Base-by-base conservation (phyloP, 352 stramenopile species). In the Stramenopiles sp. region DNA sequence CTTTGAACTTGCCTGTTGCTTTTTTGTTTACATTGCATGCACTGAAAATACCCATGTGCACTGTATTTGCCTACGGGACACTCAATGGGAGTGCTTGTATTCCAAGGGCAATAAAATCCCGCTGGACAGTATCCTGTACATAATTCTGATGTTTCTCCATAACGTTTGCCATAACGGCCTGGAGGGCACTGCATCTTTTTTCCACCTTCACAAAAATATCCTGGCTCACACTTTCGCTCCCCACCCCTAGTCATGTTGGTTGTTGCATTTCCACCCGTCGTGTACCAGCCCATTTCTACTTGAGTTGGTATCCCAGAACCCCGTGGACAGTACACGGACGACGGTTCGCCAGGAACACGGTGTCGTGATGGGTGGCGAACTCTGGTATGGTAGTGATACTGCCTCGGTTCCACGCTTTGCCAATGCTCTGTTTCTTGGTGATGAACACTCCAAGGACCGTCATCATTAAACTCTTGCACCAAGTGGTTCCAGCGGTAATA, bases 221-320 rank as follows among this genome's bases (percentile, higher is more conserved):
- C 71, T 33, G 71, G 30, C 4, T 78, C 31, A 33, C 71, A 78
- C 31, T 31, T 31, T 78, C 30, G 1, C 22, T 78, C 71, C 22
- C 31, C 71, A 33, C 30, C 22, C 22, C 71, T 78, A 14, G 71
- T 78, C 31, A 31, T 78, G 22, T 78, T 78, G 8, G 4, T 14
- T 14, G 71, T 33, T 8, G 4, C 31, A 14, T 78, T 78, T 78
- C 71, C 71, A 33, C 71, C 71, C 8, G 31, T 78, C 22, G 71
- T 78, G 67, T 84, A 84, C 75, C 83, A 84, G 1, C 82, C 82
- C 14, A 81, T 27, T 14, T 76, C 39, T 0, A 84, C 82, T 32
- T 81, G 7, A 27, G 44, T 31, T n/a, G 81, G 82, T 8, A 32
- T 7, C 1, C 32, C 30, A 0, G 82, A 80, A n/a, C 82, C 82